A percentile compares a stretch with the other conserved stretches of the same genome.
Conservation (phyloP, 1,284 basidiomycete genomes). For the Termitomyces sp. region DNA sequence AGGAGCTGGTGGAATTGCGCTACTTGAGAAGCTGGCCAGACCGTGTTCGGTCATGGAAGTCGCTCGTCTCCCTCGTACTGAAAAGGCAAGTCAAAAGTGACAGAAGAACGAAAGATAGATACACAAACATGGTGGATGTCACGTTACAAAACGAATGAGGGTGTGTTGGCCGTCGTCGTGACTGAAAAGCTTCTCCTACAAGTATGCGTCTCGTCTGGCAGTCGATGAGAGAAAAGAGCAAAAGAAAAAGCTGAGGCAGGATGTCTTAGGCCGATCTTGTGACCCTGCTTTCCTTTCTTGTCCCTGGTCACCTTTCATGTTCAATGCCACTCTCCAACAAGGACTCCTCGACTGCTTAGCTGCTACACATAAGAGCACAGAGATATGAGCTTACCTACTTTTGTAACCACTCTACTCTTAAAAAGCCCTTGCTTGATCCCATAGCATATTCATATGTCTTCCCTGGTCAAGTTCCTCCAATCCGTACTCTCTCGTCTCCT, state of each 20-base stretch:
- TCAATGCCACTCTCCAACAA: neutral
- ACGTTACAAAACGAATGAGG: neutral
- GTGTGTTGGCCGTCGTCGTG: neutral
- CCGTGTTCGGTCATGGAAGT: neutral
- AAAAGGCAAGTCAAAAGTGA: constrained; percentile 1
- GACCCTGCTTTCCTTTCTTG: neutral
- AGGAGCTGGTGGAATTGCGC: constrained; percentile 13
- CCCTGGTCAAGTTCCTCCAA: neutral
- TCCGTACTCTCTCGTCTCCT: neutral
- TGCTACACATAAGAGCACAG: neutral
- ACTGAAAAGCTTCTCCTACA: neutral
- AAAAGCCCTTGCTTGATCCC: neutral
- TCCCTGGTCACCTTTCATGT: neutral
- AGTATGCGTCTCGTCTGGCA: neutral
- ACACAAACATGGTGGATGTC: neutral
- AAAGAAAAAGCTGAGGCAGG: neutral
- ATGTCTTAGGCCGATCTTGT: neutral
- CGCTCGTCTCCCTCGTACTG: neutral
- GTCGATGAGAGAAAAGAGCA: neutral
- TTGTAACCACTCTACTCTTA: neutral
- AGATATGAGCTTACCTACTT: neutral
- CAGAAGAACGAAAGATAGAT: neutral
- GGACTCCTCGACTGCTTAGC: constrained; percentile 1
- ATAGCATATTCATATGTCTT: constrained; percentile 2
- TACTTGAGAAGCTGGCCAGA: neutral